Conservation (phyloP, 192 early-diverging fungal species). For the Lobosporangium transversale region DNA sequence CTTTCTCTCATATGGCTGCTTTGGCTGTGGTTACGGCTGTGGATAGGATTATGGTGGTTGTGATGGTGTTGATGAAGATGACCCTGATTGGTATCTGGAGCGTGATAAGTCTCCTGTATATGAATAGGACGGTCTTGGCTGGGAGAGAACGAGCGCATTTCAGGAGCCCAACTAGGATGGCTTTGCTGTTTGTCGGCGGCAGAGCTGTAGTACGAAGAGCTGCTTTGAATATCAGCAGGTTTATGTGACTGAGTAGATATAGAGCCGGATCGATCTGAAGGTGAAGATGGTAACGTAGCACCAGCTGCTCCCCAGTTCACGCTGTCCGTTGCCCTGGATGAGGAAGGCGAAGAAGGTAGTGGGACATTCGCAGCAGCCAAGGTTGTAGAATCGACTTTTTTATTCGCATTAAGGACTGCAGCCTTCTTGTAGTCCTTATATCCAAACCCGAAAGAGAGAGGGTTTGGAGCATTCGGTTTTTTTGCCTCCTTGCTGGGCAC, state of each 20-base stretch:
- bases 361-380: neutral
- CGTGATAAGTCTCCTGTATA: slow-evolving; percentile 12
- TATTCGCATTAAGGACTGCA: neutral
- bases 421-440: slow-evolving; percentile 31
- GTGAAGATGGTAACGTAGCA: no score
- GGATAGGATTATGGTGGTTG: neutral
- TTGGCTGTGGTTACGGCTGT: neutral
- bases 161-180: neutral
- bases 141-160: slow-evolving; percentile 25
- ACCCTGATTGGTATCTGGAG: neutral
- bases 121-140: slow-evolving; percentile 46
- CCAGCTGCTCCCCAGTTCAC: no score
- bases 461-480: neutral
- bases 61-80: neutral
- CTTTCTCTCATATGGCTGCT: no score
- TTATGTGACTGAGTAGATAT: no score
- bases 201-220: no score
- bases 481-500: slow-evolving; percentile 6
- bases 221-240: no score
- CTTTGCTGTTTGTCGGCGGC: no score
- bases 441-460: slow-evolving; percentile 19
- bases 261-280: no score
- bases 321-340: no score
- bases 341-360: neutral
- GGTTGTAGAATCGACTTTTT: neutral